These are phyloP conservation scores for Vitis labrusca DNA, from an alignment of 164 flowering plant genomes.

Conservation along the genomic window DNA sequence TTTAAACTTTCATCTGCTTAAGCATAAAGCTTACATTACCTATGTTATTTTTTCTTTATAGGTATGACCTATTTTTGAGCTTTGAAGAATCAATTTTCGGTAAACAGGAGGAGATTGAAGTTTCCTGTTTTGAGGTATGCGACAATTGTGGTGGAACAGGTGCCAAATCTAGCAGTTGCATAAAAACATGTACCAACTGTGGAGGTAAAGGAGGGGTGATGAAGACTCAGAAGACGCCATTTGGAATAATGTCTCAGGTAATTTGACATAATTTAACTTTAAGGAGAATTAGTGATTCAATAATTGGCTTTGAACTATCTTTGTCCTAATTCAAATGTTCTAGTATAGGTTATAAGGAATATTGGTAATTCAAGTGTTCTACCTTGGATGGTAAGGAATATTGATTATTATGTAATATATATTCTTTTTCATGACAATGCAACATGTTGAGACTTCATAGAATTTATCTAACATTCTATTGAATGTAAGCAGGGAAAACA, in stretches of 20 bases:
- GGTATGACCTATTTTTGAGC: conserved; percentile 69
- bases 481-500: no score
- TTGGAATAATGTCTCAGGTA: conserved; percentile 96
- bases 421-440: no score
- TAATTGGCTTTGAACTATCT: no score
- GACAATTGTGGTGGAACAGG: conserved; percentile 77
- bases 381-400: no score
- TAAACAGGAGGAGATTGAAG: conserved; percentile 54
- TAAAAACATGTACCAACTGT: conserved; percentile 67
- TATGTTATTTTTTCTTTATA: conserved; percentile 23
- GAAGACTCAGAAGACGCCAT: conserved; percentile 89
- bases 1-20: background rate
- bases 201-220: conserved; percentile 80
- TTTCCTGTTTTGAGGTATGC: conserved; percentile 67
- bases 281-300: background rate
- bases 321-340: no score
- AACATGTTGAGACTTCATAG: no score
- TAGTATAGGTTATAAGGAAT: no score
- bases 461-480: no score
- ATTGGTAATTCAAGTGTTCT: no score
- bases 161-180: conserved; percentile 65
- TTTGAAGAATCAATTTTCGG: conserved; percentile 95
- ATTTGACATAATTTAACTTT: background rate
- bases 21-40: background rate
- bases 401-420: no score